Conservation (phyloP, 176 grass and related monocot species). For the Avena sativa region DNA sequence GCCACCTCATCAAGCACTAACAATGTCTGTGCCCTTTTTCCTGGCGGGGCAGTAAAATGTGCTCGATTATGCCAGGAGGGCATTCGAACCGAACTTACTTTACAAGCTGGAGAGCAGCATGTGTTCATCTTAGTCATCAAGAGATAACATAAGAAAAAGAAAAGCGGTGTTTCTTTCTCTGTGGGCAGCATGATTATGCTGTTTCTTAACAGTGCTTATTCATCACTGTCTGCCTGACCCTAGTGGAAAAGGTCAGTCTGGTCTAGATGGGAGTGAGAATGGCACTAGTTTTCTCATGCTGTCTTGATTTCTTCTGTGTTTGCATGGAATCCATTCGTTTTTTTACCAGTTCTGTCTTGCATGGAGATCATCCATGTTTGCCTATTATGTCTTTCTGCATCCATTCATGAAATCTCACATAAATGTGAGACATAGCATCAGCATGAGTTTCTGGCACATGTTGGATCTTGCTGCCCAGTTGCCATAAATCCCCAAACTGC, state of each 20-base stretch:
- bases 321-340: slow-evolving; percentile 29
- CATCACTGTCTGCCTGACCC: slow-evolving; percentile 23
- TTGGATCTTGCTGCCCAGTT: slow-evolving; percentile 20
- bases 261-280: not conserved
- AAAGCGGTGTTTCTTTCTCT: not conserved
- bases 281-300: not conserved
- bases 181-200: slow-evolving; percentile 51
- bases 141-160: slow-evolving; percentile 25
- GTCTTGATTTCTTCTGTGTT: slow-evolving; percentile 1
- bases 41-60: slow-evolving; percentile 2
- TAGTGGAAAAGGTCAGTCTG: not conserved
- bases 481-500: slow-evolving; percentile 17
- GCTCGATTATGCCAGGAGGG: slow-evolving; percentile 8
- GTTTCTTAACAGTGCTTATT: slow-evolving; percentile 28
- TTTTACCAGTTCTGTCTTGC: slow-evolving; percentile 21
- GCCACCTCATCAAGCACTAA: slow-evolving; percentile 31
- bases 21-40: not conserved
- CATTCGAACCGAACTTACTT: slow-evolving; percentile 6
- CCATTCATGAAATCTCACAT: slow-evolving; percentile 21
- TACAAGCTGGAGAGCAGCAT: slow-evolving; percentile 27
- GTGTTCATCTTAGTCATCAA: slow-evolving; percentile 18
- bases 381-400: not conserved
- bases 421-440: slow-evolving; percentile 14
- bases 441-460: slow-evolving; percentile 18
- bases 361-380: slow-evolving; percentile 3